Conservation (phyloP, 495 filamentous ascomycete species). For the Aspergillus asperescens region DNA sequence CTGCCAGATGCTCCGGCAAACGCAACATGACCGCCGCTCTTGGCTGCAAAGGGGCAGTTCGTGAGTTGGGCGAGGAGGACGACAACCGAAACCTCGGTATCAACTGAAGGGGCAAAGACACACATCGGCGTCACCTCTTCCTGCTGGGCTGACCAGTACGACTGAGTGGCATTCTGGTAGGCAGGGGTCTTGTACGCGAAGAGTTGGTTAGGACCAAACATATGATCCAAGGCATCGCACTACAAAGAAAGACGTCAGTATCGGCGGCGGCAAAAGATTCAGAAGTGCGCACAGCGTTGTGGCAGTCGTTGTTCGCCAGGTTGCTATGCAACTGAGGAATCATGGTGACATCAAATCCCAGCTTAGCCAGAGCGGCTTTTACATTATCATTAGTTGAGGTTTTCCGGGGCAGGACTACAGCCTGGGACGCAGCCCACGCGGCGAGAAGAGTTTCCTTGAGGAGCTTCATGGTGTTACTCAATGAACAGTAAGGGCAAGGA, state of each 20-base stretch:
- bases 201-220: neutral
- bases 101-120: conserved; percentile 21
- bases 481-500: no score
- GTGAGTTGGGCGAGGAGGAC: conserved; percentile 19
- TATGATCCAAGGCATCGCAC: neutral
- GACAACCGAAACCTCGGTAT: conserved; percentile 21
- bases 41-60: conserved; percentile 36
- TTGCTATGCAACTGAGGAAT: neutral
- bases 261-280: neutral
- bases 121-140: conserved; percentile 23
- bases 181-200: neutral
- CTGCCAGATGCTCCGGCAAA: conserved; percentile 22
- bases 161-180: conserved; percentile 21
- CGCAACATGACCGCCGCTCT: conserved; percentile 39
- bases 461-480: no score
- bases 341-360: neutral
- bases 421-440: neutral
- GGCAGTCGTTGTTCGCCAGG: neutral
- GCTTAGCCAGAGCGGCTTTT: neutral
- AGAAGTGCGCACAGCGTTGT: neutral
- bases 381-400: neutral
- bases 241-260: neutral
- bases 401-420: neutral
- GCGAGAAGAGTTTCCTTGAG: neutral
- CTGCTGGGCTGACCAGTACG: conserved; percentile 49